Percentiles rank a stretch among this genome's conserved stretches.
phyloP scores from a whole-genome alignment of 176 grass and related monocot species.

The Avena eriantha region DNA sequence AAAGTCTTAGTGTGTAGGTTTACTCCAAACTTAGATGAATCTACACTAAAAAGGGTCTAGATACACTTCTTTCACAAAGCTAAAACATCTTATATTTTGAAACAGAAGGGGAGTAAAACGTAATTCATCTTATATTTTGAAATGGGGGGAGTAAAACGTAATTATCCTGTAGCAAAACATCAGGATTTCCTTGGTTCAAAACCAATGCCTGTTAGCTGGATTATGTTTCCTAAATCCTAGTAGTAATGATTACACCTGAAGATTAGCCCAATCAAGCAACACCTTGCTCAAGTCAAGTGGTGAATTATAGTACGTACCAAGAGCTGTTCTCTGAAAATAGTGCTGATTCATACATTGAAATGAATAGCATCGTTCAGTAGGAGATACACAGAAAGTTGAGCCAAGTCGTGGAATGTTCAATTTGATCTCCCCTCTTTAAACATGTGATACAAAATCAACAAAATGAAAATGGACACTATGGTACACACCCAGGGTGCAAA shows the following conservation, averaged over 20 bases:
- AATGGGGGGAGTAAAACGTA: neutral
- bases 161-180: neutral
- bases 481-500: neutral
- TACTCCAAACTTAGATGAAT: too few relatives aligned
- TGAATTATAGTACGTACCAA: too few relatives aligned
- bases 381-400: neutral
- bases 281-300: neutral
- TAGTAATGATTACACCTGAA: neutral
- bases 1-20: too few relatives aligned
- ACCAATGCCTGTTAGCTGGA: neutral
- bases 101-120: too few relatives aligned
- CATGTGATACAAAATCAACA: conserved; percentile 44
- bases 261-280: conserved; percentile 2
- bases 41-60: too few relatives aligned
- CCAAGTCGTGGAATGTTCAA: conserved; percentile 13
- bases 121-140: too few relatives aligned
- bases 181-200: neutral
- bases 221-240: neutral
- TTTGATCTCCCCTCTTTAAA: conserved; percentile 33
- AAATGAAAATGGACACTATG: conserved; percentile 41
- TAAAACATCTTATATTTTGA: too few relatives aligned
- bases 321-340: neutral
- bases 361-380: neutral
- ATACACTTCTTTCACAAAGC: too few relatives aligned
- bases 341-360: neutral